Percentiles rank a stretch among this genome's conserved stretches.
Evolutionary conservation across 805 yeast genomes (phyloP).

Genomic region (Wickerhamiella kazuoi): DNA sequence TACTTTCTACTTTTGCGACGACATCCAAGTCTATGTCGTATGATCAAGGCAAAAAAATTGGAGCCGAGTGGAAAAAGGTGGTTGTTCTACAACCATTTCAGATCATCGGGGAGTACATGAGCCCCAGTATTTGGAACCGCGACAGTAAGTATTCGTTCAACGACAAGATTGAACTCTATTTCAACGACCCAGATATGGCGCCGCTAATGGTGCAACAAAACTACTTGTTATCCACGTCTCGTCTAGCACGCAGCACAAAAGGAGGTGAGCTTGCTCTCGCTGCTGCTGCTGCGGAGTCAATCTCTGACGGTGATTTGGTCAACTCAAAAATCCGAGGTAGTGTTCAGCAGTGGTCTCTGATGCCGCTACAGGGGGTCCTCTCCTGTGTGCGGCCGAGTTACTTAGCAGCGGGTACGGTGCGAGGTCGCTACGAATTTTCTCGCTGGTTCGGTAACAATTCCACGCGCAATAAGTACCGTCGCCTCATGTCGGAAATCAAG

Average conservation of each 20-base stretch:
- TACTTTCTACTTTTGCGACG: slow-evolving; percentile 67
- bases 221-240: slow-evolving; percentile 47
- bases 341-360: slow-evolving; percentile 84
- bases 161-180: slow-evolving; percentile 75
- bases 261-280: slow-evolving; percentile 40
- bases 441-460: slow-evolving; percentile 84
- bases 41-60: slow-evolving; percentile 43
- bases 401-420: slow-evolving; percentile 51
- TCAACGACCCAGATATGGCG: slow-evolving; percentile 85
- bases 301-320: slow-evolving; percentile 69
- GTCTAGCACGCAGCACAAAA: slow-evolving; percentile 17
- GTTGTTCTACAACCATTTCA: slow-evolving; percentile 86
- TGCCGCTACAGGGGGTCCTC: slow-evolving; percentile 79
- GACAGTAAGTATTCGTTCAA: slow-evolving; percentile 32
- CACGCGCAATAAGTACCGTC: slow-evolving; percentile 54
- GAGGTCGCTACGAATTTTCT: slow-evolving; percentile 61
- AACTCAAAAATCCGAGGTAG: slow-evolving; percentile 71
- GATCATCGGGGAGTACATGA: slow-evolving; percentile 48
- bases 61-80: slow-evolving; percentile 72
- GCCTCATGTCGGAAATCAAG: slow-evolving; percentile 73
- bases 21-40: slow-evolving; percentile 49
- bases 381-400: slow-evolving; percentile 71
- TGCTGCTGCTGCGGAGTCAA: slow-evolving; percentile 68
- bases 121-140: slow-evolving; percentile 4
- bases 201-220: slow-evolving; percentile 96